Evolutionary conservation across 108 stramenopile species (phyloP), one percentile per base, ranked within the genome.

Genomic region (Nitzschia sp.): DNA sequence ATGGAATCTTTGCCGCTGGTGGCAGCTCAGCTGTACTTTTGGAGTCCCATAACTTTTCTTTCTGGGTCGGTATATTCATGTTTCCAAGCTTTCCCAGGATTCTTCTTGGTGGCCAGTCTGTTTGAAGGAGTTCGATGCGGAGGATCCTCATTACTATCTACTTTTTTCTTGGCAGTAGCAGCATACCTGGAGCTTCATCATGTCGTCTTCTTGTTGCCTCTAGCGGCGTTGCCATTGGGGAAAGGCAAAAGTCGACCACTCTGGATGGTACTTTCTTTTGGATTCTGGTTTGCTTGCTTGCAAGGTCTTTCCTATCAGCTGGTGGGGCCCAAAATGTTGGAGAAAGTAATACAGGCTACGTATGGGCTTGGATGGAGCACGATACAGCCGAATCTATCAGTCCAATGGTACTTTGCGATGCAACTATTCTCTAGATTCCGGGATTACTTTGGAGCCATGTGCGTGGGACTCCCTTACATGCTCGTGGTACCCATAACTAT

Each of bases 321-420:
- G 35, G 75, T 78, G 25, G 74, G 71, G 29, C 36, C 41, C 29
- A 28, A 58, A 19, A 67, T 58, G 22, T 63, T 53, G 30, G 63
- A 57, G 52, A 69, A 67, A 46, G 58, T 85, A 28, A 45, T 82
- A 32, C 46, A 73, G 29, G 63, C 73, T 59, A 29, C 64, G 36
- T 79, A 84, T 59, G 85, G 83, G 46, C 61, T 34, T 23, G 60
- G 41, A 6, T 79, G 70, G 70, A 69, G 61, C 63, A 77, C 55
- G 6, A 45, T 77, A 5, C 21, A 50, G 15, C 91, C 88, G 22
- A 85, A 63, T 65, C 76, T 92, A 62, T 87, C 88, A 15, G 68
- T 88, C 38, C 79, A 87, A 54, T 93, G 92, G 92, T 93, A 93
- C 70, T 76, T 90, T 28, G 63, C 75, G 32, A 90, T 93, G 45